Evolutionary conservation across 2,329 filamentous ascomycete species (phyloP), one percentile per base, ranked within the genome.

Genomic region (Clonostachys chloroleuca): DNA sequence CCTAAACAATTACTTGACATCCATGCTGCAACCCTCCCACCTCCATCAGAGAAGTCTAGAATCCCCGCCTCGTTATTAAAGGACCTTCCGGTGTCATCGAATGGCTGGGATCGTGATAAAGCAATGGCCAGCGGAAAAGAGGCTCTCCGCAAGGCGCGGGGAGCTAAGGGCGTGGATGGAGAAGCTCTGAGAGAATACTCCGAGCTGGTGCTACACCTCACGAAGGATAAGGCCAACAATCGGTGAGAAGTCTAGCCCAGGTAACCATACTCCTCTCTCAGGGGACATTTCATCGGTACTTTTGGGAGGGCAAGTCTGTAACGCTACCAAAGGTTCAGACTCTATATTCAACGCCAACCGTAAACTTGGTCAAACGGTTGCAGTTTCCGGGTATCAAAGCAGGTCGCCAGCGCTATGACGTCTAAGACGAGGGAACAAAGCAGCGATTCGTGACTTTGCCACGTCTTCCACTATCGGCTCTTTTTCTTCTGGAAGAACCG

Each of bases 121-220:
- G 83, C 82, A 7, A 69, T 83, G 43, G 68, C 74, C 46, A 74
- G 74, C 17, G 83, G 80, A 2, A 74, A 79, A 41, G 68, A 74
- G 17, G 74, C 73, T 13, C 63, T 86, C 49, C 73, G 74, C 40
- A 69, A 63, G 46, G 75, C 77, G 34, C 69, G 77, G 48, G 66
- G 68, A 34, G 69, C 72, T 33, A 69, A 73, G 2, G 71, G 74
- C n/a, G 72, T 76, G 53, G 75, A 76, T 48, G 80, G 80, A 33
- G 79, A 84, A 53, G 81, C 70, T 5, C 67, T 86, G 33, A 67
- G 76, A 45, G 82, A 84, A 60, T 86, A 82, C 56, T 77, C 74
- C 42, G 77, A 80, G 51, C 64, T 84, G 18, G 71, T 85, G 16
- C 56, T 75, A 43, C 68, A 74, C 47, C 61, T 82, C 34, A 65